phyloP scores from a whole-genome alignment of 495 filamentous ascomycete species.

The Neurospora sp. region DNA sequence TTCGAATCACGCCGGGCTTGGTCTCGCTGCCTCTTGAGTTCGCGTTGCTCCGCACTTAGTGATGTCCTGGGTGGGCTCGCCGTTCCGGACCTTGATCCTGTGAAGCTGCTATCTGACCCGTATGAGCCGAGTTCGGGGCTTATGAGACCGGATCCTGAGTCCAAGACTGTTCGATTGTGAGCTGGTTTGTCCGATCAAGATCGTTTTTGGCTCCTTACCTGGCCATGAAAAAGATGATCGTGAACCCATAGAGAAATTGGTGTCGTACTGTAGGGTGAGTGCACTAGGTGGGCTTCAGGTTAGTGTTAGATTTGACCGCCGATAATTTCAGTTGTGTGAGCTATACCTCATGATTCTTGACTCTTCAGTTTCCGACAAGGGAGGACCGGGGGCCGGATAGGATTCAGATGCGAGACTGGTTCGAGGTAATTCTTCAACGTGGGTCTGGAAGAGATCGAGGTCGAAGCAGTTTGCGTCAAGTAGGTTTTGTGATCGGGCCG shows the following conservation, averaged over 20 bases:
- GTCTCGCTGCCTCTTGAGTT: constrained; percentile 39
- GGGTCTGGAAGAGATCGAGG: constrained; percentile 1
- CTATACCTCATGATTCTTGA: constrained; percentile 34
- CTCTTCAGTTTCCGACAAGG: background rate
- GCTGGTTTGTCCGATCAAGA: background rate
- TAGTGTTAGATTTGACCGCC: background rate
- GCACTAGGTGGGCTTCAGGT: constrained; percentile 22
- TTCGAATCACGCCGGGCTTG: constrained; percentile 35
- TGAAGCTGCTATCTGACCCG: constrained; percentile 34
- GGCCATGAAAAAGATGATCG: constrained; percentile 36
- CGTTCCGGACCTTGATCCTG: constrained; percentile 34
- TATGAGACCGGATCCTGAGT: constrained; percentile 27
- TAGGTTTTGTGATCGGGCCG: constrained; percentile 15
- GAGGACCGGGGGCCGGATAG: background rate
- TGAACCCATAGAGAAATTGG: constrained; percentile 35
- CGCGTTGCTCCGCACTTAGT: constrained; percentile 38
- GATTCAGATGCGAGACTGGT: background rate
- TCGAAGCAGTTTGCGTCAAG: constrained; percentile 26
- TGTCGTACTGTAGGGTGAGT: constrained; percentile 36
- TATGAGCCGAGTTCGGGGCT: constrained; percentile 29
- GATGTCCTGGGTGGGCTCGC: constrained; percentile 35
- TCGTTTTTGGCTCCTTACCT: constrained; percentile 12
- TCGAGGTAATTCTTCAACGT: background rate
- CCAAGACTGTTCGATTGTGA: constrained; percentile 21
- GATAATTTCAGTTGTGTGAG: background rate